Percentiles rank a stretch among this genome's conserved stretches.
phyloP scores from a whole-genome alignment of 2,329 filamentous ascomycete species.

The Nemania abortiva region DNA sequence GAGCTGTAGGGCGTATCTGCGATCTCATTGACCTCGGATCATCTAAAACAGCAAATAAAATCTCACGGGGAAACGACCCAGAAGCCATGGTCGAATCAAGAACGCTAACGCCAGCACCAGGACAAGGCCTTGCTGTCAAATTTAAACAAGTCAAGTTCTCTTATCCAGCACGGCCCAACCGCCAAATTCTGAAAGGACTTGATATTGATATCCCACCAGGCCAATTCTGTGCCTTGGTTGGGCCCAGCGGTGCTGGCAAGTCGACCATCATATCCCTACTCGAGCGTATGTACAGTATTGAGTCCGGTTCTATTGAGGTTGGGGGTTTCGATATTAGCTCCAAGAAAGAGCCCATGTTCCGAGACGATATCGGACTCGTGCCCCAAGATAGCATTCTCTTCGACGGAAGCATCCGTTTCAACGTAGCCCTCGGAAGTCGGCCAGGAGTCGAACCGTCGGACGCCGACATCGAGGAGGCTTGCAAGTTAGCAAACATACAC shows the following conservation, averaged over 20 bases:
- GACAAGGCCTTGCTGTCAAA: conserved; percentile 56
- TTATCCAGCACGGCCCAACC: conserved; percentile 70
- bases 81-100: conserved; percentile 50
- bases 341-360: conserved; percentile 58
- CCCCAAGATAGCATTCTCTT: conserved; percentile 71
- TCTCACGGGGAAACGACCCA: conserved; percentile 37
- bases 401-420: conserved; percentile 67
- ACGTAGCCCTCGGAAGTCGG: conserved; percentile 66
- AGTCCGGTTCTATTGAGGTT: conserved; percentile 63
- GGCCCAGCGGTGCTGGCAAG: conserved; percentile 62
- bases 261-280: conserved; percentile 61
- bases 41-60: conserved; percentile 36
- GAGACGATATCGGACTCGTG: conserved; percentile 66
- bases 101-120: conserved; percentile 29
- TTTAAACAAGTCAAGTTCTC: conserved; percentile 69
- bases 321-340: conserved; percentile 62
- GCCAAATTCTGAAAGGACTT: conserved; percentile 60
- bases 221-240: conserved; percentile 59
- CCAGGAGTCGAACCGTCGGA: conserved; percentile 67
- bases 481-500: conserved; percentile 76
- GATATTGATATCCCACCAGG: conserved; percentile 54
- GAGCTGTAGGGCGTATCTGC: conserved; percentile 70
- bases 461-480: conserved; percentile 74
- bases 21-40: conserved; percentile 61
- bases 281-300: conserved; percentile 67